Evolutionary conservation across 108 stramenopile genomes (phyloP).

Genomic region (Conticribra guillardii): DNA sequence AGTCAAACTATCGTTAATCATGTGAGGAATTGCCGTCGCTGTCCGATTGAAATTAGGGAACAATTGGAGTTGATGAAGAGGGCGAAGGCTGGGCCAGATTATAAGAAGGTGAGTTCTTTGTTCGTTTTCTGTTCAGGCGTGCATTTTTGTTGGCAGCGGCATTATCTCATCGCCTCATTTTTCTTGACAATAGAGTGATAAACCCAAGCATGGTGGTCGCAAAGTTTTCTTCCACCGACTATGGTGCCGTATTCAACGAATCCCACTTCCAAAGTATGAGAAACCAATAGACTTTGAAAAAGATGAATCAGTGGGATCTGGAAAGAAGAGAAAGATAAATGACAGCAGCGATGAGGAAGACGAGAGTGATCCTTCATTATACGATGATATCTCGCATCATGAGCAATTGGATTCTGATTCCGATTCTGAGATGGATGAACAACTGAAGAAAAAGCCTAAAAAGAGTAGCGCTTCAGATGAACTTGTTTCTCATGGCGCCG

Average conservation of each 20-base stretch:
- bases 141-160: not conserved
- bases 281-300: slow-evolving; percentile 48
- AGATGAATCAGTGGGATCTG: not conserved
- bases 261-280: slow-evolving; percentile 59
- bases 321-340: slow-evolving; percentile 51
- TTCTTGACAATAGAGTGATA: slow-evolving; percentile 45
- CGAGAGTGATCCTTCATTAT: not conserved
- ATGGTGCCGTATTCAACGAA: slow-evolving; percentile 86
- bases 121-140: too few relatives aligned
- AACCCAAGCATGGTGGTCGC: slow-evolving; percentile 87
- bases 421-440: not conserved
- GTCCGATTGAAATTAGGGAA: slow-evolving; percentile 82
- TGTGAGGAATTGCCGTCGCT: slow-evolving; percentile 84
- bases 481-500: not conserved
- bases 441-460: not conserved
- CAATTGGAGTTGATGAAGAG: slow-evolving; percentile 86
- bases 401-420: not conserved
- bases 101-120: slow-evolving; percentile 12
- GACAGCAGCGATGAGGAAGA: slow-evolving; percentile 7
- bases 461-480: not conserved
- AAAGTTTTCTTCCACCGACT: slow-evolving; percentile 91
- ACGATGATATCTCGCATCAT: not conserved
- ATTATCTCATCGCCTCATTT: not conserved
- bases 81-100: slow-evolving; percentile 55
- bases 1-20: slow-evolving; percentile 90